Evolutionary conservation across 495 filamentous ascomycete species (phyloP).

Genomic region (Neurospora pannonica): DNA sequence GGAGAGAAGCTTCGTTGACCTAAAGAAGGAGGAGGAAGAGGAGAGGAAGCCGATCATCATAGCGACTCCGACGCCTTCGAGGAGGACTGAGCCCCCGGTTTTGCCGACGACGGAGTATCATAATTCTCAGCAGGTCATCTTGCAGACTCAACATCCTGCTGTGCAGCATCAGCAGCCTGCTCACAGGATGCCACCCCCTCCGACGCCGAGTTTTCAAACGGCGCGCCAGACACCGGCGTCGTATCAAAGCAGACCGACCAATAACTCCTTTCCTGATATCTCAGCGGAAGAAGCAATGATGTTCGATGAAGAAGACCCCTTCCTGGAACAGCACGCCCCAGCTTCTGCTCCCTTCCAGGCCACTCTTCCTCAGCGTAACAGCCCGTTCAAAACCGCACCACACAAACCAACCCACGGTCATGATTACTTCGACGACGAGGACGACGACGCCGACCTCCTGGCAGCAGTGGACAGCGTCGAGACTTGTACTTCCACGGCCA

Average conservation of each 20-base stretch:
- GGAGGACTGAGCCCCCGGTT: neutral
- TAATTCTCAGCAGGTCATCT: slow-evolving; percentile 28
- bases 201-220: neutral
- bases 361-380: neutral
- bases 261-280: slow-evolving; percentile 10
- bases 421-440: slow-evolving; percentile 57
- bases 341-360: neutral
- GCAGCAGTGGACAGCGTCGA: slow-evolving; percentile 51
- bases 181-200: neutral
- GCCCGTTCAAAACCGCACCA: neutral
- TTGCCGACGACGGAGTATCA: neutral
- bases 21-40: slow-evolving; percentile 20
- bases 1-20: slow-evolving; percentile 17
- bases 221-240: neutral
- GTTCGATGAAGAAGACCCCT: slow-evolving; percentile 31
- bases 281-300: slow-evolving; percentile 30
- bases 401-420: slow-evolving; percentile 4
- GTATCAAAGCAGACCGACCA: neutral
- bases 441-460: slow-evolving; percentile 65
- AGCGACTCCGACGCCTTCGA: neutral
- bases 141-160: slow-evolving; percentile 32
- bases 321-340: slow-evolving; percentile 8
- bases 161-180: neutral
- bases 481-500: slow-evolving; percentile 24
- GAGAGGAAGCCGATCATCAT: slow-evolving; percentile 14